These are phyloP conservation scores for Anisodus tanguticus DNA, from an alignment of 257 asterid species.

Conservation along the genomic window DNA sequence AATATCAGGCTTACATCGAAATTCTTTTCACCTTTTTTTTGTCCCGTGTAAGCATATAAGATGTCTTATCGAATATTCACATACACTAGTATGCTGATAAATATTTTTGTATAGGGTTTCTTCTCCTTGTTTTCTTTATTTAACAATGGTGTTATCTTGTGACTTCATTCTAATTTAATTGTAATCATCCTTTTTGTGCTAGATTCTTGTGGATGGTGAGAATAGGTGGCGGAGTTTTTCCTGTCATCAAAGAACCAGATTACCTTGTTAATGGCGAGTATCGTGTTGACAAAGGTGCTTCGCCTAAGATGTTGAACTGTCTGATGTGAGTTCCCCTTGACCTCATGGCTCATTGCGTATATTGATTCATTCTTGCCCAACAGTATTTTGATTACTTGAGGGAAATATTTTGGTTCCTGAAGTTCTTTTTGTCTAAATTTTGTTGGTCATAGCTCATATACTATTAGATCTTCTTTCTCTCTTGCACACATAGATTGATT, in stretches of 20 bases:
- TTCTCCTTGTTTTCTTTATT: constrained; percentile 16
- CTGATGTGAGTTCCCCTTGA: constrained; percentile 71
- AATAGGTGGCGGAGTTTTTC: constrained; percentile 97
- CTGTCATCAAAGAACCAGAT: constrained; percentile 96
- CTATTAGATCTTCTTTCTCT: neutral
- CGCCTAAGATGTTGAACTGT: constrained; percentile 98
- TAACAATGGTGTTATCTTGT: constrained; percentile 19
- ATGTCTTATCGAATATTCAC: neutral
- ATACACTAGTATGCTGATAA: neutral
- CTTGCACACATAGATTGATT: neutral
- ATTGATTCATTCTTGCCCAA: neutral
- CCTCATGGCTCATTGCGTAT: neutral
- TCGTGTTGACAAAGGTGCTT: constrained; percentile 98
- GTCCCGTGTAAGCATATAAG: neutral
- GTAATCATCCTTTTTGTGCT: constrained; percentile 36
- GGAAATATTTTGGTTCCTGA: neutral
- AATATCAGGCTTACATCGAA: neutral
- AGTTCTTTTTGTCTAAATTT: neutral
- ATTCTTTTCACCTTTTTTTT: neutral
- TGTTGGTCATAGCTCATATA: neutral
- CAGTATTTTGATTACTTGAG: neutral
- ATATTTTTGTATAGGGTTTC: neutral
- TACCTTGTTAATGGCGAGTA: constrained; percentile 98
- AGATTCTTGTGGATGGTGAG: constrained; percentile 99
- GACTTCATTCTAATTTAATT: constrained; percentile 35